phyloP scores from a whole-genome alignment of 2,329 filamentous ascomycete species.

The Pseudogymnoascus sp. region DNA sequence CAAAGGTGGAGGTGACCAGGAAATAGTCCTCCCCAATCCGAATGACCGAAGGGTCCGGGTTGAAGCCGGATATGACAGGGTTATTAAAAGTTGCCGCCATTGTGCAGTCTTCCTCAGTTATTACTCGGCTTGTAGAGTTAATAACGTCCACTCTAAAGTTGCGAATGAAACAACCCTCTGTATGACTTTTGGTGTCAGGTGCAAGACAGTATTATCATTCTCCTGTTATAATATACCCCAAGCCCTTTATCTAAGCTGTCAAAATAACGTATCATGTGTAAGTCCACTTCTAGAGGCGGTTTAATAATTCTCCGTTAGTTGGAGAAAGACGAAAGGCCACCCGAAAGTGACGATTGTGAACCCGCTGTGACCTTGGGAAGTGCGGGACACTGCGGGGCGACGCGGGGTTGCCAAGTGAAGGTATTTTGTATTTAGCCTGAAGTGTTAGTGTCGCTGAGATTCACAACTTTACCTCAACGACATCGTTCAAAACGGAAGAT shows the following conservation, averaged over 20 bases:
- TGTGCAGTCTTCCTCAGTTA: no score
- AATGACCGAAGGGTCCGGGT: slow-evolving; percentile 50
- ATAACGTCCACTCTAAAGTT: background rate
- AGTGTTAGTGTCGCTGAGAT: background rate
- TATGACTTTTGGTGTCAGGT: background rate
- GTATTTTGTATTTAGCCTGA: slow-evolving; percentile 1
- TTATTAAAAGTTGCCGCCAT: slow-evolving; percentile 2
- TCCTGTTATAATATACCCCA: background rate
- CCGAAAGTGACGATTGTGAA: background rate
- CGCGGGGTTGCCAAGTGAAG: slow-evolving; percentile 7
- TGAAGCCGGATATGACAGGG: slow-evolving; percentile 40
- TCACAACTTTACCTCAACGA: slow-evolving; percentile 3
- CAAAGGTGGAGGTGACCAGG: slow-evolving; percentile 55
- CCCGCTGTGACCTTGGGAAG: background rate
- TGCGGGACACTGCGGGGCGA: background rate
- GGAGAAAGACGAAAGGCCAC: background rate
- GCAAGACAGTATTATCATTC: background rate
- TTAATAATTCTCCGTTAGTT: slow-evolving; percentile 7
- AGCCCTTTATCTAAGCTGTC: background rate
- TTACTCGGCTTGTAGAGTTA: background rate
- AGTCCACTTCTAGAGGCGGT: background rate
- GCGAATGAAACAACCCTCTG: background rate
- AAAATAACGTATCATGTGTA: background rate
- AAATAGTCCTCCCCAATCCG: slow-evolving; percentile 45
- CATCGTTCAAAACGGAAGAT: background rate